These are phyloP conservation scores for Kazachstania sp. DNA, from an alignment of 1,139 yeast species.

Conservation along the genomic window DNA sequence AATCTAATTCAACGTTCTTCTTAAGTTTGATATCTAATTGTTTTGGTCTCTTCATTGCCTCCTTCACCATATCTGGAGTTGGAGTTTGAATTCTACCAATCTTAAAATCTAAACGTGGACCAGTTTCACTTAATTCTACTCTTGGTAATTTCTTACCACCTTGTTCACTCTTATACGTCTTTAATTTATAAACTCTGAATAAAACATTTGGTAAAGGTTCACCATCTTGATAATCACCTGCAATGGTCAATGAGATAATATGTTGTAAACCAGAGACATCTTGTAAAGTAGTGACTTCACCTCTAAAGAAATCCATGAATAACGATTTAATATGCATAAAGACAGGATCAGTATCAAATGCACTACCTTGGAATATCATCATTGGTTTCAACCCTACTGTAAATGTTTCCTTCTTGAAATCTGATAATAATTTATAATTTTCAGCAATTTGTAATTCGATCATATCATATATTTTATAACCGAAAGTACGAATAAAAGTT, in stretches of 20 bases:
- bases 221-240: constrained; percentile 65
- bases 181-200: constrained; percentile 84
- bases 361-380: constrained; percentile 88
- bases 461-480: constrained; percentile 87
- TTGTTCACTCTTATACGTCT: constrained; percentile 74
- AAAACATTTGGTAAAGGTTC: constrained; percentile 69
- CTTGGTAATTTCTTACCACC: constrained; percentile 63
- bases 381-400: constrained; percentile 88
- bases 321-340: constrained; percentile 79
- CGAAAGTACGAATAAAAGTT: constrained; percentile 83
- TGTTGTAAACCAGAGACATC: constrained; percentile 95
- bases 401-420: constrained; percentile 74
- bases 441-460: constrained; percentile 72
- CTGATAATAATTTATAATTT: constrained; percentile 62
- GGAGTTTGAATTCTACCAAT: constrained; percentile 84
- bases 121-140: constrained; percentile 89
- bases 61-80: constrained; percentile 82
- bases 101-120: constrained; percentile 90
- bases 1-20: constrained; percentile 83
- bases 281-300: constrained; percentile 72
- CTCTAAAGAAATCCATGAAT: constrained; percentile 86
- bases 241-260: constrained; percentile 74
- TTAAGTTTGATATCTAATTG: constrained; percentile 73
- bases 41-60: constrained; percentile 74
- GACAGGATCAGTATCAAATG: constrained; percentile 82